phyloP scores from a whole-genome alignment of 2,329 filamentous ascomycete genomes.

The Zarea fungicola region DNA sequence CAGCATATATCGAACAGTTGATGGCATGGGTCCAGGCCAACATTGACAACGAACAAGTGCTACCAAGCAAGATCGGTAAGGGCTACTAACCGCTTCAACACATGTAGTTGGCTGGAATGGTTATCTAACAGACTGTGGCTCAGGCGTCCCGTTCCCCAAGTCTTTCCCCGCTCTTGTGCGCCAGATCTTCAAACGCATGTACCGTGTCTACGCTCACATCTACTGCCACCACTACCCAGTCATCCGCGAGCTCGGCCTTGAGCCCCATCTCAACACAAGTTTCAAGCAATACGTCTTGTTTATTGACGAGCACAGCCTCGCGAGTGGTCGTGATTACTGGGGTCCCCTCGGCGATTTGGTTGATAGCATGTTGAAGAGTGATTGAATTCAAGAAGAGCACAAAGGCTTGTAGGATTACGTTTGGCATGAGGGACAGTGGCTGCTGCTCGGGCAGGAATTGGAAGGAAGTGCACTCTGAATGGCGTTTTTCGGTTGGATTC shows the following conservation, averaged over 20 bases:
- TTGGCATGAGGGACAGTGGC: neutral
- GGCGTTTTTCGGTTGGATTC: slow-evolving; percentile 10
- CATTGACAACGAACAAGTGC: slow-evolving; percentile 91
- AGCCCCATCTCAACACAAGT: slow-evolving; percentile 96
- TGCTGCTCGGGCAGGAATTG: neutral
- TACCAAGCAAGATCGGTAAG: slow-evolving; percentile 83
- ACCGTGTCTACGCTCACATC: slow-evolving; percentile 97
- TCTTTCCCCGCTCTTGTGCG: slow-evolving; percentile 82
- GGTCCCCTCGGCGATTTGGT: slow-evolving; percentile 92
- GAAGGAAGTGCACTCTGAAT: slow-evolving; percentile 2
- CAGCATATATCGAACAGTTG: slow-evolving; percentile 94
- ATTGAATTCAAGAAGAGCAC: slow-evolving; percentile 42
- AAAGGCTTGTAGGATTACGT: neutral
- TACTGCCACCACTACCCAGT: slow-evolving; percentile 99
- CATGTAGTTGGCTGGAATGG: too few species aligned
- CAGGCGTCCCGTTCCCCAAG: slow-evolving; percentile 90
- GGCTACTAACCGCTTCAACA: too few species aligned
- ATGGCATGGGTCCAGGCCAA: slow-evolving; percentile 96
- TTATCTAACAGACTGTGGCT: neutral
- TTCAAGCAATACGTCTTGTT: slow-evolving; percentile 99
- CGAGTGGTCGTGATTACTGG: slow-evolving; percentile 95
- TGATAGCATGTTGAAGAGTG: slow-evolving; percentile 94
- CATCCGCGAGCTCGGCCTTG: slow-evolving; percentile 86
- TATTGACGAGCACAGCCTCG: slow-evolving; percentile 91
- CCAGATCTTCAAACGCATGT: slow-evolving; percentile 98